Conservation (phyloP, 1,284 basidiomycete genomes). For the Erythrobasidium hasegawianum region DNA sequence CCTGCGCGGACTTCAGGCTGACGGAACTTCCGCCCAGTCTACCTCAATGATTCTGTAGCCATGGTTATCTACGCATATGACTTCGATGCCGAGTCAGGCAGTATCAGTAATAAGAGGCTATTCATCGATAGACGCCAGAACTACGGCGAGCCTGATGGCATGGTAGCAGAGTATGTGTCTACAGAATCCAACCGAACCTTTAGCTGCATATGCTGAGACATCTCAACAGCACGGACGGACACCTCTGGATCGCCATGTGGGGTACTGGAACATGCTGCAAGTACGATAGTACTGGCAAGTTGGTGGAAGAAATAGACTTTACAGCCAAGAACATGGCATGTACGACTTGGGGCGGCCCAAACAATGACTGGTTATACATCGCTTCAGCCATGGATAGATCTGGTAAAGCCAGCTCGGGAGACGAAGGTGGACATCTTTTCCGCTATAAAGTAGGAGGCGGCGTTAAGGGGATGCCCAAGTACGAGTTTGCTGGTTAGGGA, state of each 20-base stretch:
- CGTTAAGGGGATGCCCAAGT: constrained; percentile 26
- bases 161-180: constrained; percentile 16
- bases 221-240: constrained; percentile 12
- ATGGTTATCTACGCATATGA: constrained; percentile 25
- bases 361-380: constrained; percentile 29
- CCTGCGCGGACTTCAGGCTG: neutral
- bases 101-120: constrained; percentile 23
- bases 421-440: constrained; percentile 20
- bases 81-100: constrained; percentile 25
- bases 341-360: constrained; percentile 29
- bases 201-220: neutral
- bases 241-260: constrained; percentile 31
- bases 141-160: constrained; percentile 28
- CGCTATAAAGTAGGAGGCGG: constrained; percentile 23
- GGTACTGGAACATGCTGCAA: constrained; percentile 17
- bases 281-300: constrained; percentile 20
- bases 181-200: neutral
- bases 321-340: constrained; percentile 20
- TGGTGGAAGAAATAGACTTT: constrained; percentile 19
- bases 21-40: constrained; percentile 2
- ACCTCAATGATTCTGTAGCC: constrained; percentile 23
- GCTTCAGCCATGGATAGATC: constrained; percentile 15
- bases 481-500: constrained; percentile 25
- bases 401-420: constrained; percentile 16
- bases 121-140: constrained; percentile 22